Conservation (phyloP, 2,329 filamentous ascomycete species). For the Phialophora expanda region DNA sequence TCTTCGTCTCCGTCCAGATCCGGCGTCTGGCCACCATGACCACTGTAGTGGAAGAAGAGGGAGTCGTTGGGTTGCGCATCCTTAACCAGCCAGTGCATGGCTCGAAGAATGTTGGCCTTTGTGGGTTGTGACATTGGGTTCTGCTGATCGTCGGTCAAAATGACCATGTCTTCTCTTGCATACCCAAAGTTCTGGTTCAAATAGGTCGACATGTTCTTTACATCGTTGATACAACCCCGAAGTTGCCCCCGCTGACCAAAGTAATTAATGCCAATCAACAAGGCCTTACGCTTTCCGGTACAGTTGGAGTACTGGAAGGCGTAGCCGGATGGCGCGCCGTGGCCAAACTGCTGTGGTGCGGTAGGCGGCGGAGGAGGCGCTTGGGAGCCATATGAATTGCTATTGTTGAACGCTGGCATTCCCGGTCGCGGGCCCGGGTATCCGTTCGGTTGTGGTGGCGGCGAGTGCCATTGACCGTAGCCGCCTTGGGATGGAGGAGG, state of each 20-base stretch:
- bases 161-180: constrained; percentile 94
- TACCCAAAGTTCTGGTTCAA: constrained; percentile 89
- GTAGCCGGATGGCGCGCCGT: constrained; percentile 79
- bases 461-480: constrained; percentile 38
- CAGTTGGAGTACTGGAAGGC: constrained; percentile 91
- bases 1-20: constrained; percentile 77
- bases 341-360: constrained; percentile 73
- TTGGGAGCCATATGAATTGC: constrained; percentile 41
- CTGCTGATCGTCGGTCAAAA: constrained; percentile 94
- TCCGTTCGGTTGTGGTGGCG: constrained; percentile 47
- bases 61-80: constrained; percentile 91
- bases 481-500: constrained; percentile 45
- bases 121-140: constrained; percentile 97
- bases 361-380: constrained; percentile 70
- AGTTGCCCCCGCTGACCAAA: constrained; percentile 90
- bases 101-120: constrained; percentile 90
- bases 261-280: constrained; percentile 96
- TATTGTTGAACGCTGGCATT: constrained; percentile 34
- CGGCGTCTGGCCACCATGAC: constrained; percentile 76
- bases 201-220: constrained; percentile 94
- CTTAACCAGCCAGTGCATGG: constrained; percentile 98
- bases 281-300: constrained; percentile 83
- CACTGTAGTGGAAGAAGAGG: constrained; percentile 91
- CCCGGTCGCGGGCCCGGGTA: constrained; percentile 42
- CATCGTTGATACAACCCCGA: constrained; percentile 94